Evolutionary conservation across 2,329 filamentous ascomycete genomes (phyloP).

Genomic region (Alternaria sp.): DNA sequence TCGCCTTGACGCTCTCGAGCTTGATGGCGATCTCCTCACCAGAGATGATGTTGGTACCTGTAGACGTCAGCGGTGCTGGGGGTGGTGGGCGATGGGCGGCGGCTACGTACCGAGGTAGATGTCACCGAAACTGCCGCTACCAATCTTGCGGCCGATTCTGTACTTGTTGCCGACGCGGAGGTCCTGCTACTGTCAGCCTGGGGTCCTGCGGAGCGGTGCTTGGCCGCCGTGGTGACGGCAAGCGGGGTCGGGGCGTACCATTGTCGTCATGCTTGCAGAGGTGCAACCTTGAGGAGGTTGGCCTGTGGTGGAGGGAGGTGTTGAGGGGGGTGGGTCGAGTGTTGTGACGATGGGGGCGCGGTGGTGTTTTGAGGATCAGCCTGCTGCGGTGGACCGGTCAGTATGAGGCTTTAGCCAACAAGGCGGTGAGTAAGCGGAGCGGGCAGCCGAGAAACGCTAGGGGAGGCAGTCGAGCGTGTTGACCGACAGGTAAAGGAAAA

Average conservation of each 20-base stretch:
- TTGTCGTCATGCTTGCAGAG: conserved; percentile 64
- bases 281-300: conserved; percentile 46
- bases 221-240: conserved; percentile 27
- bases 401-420: conserved; percentile 50
- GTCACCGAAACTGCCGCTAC: conserved; percentile 95
- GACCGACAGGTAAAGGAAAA: conserved; percentile 22
- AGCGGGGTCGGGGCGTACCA: conserved; percentile 59
- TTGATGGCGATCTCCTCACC: conserved; percentile 99
- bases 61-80: conserved; percentile 22
- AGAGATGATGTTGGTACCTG: conserved; percentile 98
- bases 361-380: conserved; percentile 44
- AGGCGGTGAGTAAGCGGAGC: conserved; percentile 52
- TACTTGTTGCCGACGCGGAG: conserved; percentile 99
- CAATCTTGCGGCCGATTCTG: conserved; percentile 99
- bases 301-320: conserved; percentile 24
- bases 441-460: conserved; percentile 33
- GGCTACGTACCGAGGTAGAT: conserved; percentile 79
- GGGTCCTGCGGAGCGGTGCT: conserved; percentile 17
- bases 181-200: conserved; percentile 68
- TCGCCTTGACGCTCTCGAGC: conserved; percentile 98
- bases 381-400: conserved; percentile 49
- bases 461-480: conserved; percentile 25
- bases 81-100: background rate
- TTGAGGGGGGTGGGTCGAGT: conserved; percentile 23
- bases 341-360: conserved; percentile 25